phyloP scores from a whole-genome alignment of 345 rosid genomes.

The Moringa oleifera region DNA sequence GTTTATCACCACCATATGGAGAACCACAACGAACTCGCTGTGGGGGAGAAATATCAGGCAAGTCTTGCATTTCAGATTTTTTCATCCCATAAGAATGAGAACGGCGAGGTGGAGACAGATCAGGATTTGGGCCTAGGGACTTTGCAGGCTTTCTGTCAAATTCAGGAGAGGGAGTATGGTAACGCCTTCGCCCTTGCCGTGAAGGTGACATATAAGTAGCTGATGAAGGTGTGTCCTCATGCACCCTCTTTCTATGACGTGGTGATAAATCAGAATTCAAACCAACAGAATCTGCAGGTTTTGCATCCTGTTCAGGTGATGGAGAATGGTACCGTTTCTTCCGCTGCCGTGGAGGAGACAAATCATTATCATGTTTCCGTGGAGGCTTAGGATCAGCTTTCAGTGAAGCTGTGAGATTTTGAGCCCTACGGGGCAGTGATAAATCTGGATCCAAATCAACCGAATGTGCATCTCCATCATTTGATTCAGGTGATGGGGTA shows the following conservation, averaged over 20 bases:
- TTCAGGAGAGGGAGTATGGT: constrained; percentile 1
- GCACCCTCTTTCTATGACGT: constrained; percentile 19
- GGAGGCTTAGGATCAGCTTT: constrained; percentile 18
- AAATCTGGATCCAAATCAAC: constrained; percentile 29
- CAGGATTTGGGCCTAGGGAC: neutral
- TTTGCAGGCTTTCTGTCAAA: neutral
- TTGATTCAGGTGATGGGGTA: constrained; percentile 40
- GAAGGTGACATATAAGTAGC: constrained; percentile 12
- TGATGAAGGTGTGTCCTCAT: constrained; percentile 7
- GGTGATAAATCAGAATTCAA: constrained; percentile 36
- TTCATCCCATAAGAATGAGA: constrained; percentile 11
- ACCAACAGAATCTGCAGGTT: constrained; percentile 13
- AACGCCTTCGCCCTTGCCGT: neutral
- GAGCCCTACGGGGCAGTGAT: constrained; percentile 37
- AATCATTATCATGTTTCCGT: constrained; percentile 26
- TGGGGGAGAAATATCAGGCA: too few relatives aligned
- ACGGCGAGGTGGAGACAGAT: constrained; percentile 19
- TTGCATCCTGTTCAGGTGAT: constrained; percentile 23
- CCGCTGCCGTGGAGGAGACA: constrained; percentile 37
- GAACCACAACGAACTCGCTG: constrained; percentile 2
- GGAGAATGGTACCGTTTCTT: constrained; percentile 23
- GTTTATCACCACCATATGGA: constrained; percentile 7
- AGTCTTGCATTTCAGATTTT: neutral
- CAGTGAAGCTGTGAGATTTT: constrained; percentile 36
- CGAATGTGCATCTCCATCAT: constrained; percentile 8